These are phyloP conservation scores for Celoporthe dispersa DNA, from an alignment of 2,329 filamentous ascomycete genomes.

Conservation along the genomic window DNA sequence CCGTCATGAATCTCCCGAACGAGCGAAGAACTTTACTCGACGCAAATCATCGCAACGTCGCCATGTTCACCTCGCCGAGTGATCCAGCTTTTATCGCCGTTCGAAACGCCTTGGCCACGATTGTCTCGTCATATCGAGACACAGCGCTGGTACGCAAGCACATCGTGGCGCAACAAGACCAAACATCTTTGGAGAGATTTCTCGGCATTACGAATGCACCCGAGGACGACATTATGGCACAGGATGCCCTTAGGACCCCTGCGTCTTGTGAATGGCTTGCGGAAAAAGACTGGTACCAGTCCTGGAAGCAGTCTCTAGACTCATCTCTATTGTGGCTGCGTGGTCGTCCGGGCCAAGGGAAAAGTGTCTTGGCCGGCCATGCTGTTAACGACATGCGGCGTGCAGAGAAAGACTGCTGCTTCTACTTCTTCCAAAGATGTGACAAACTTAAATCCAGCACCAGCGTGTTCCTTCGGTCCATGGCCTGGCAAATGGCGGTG, in stretches of 20 bases:
- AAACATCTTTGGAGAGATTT: slow-evolving; percentile 16
- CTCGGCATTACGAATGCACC: slow-evolving; percentile 25
- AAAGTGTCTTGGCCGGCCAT: slow-evolving; percentile 31
- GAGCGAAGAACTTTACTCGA: slow-evolving; percentile 37
- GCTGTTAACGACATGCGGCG: slow-evolving; percentile 29
- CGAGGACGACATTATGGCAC: slow-evolving; percentile 30
- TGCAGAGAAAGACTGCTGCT: slow-evolving; percentile 26
- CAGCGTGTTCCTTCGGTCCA: slow-evolving; percentile 34
- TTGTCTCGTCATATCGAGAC: slow-evolving; percentile 19
- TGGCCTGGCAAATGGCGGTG: slow-evolving; percentile 40
- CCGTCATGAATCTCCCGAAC: slow-evolving; percentile 37
- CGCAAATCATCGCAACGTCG: slow-evolving; percentile 39
- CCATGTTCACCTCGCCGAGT: slow-evolving; percentile 33
- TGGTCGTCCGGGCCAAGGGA: slow-evolving; percentile 33
- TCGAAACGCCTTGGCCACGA: slow-evolving; percentile 35
- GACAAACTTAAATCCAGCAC: slow-evolving; percentile 46
- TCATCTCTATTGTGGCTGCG: slow-evolving; percentile 29
- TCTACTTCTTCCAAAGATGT: slow-evolving; percentile 31
- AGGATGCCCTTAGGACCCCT: slow-evolving; percentile 18
- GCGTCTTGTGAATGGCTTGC: slow-evolving; percentile 30
- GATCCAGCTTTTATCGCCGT: slow-evolving; percentile 37
- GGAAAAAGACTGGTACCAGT: slow-evolving; percentile 13
- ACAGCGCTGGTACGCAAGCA: background rate
- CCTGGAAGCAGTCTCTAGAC: slow-evolving; percentile 22
- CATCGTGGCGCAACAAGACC: slow-evolving; percentile 2